phyloP scores from a whole-genome alignment of 2,329 filamentous ascomycete genomes.

The Colletotrichum sp. region DNA sequence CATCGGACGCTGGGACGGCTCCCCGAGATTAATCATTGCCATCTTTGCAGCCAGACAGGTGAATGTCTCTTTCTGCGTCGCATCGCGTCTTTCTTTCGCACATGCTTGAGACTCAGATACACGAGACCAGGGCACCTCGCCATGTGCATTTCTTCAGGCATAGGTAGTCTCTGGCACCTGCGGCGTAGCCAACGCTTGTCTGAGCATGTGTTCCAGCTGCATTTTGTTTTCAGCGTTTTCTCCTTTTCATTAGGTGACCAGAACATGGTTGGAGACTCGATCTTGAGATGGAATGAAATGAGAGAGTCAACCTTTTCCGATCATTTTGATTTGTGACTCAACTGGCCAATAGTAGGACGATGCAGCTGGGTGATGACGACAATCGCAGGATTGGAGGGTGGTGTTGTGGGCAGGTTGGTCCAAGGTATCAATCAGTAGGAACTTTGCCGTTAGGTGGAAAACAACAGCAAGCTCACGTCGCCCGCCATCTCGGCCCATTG shows the following conservation, averaged over 20 bases:
- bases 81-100: neutral
- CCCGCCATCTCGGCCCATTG: neutral
- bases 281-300: neutral
- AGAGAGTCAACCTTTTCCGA: neutral
- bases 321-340: neutral
- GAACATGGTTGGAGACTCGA: neutral
- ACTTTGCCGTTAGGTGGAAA: neutral
- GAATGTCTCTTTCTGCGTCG: neutral
- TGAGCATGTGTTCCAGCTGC: neutral
- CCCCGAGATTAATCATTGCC: conserved; percentile 1
- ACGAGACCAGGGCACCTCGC: neutral
- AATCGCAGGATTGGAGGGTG: neutral
- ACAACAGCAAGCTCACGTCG: neutral
- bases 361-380: conserved; percentile 4
- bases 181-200: neutral
- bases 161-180: neutral
- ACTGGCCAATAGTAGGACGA: neutral
- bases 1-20: neutral
- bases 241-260: neutral
- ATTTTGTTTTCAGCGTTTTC: neutral
- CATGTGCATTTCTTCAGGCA: neutral
- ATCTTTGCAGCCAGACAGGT: neutral
- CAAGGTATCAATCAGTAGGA: neutral
- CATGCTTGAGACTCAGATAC: neutral
- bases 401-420: neutral